Evolutionary conservation across 2,329 filamentous ascomycete genomes (phyloP), one percentile per base, ranked within the genome.

Genomic region (Paraphaeosphaeria sporulosa): DNA sequence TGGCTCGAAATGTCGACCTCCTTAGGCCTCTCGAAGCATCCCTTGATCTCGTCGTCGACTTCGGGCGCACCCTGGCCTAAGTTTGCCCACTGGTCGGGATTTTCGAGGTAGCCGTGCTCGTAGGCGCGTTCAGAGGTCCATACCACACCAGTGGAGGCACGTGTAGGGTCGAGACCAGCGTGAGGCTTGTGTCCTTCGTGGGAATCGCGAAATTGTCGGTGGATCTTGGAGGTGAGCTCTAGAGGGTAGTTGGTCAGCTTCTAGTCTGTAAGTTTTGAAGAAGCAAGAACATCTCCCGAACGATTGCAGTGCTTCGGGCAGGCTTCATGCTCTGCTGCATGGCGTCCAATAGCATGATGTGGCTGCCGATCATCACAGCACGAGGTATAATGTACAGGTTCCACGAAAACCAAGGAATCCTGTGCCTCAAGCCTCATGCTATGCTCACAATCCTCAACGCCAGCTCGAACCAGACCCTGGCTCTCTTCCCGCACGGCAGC

Each of bases 21-120:
- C 53, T 87, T 86, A 7, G 94, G 94, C 17, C 94, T 88, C 70
- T 90, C 85, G 77, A 97, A 97, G 81, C 91, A 95, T 59, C 94
- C 93, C 71, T 89, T 86, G 71, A 97, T 97, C 65, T 95, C 93
- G 67, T 96, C 92, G 70, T 97, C 94, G 63, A 96, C 94, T 78
- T 97, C 93, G 46, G 94, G 94, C 17, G 94, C 94, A 69, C 94
- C 94, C 81, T 97, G 94, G 34, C 94, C 94, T 55, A 98, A 84
- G 77, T 98, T 98, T 60, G 94, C 93, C 94, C 94, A 97, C 64
- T 84, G 80, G 2, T 90, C 85, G 12, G 93, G 94, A 67, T 94
- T 85, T 4, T 97, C 94, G 53, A 88, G 82, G 82, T 90, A 97
- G 70, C 94, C 94, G 80, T 94, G 91, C 80, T 97, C 93, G 76